Base-by-base conservation (phyloP, 371 early-diverging fungal species). In the Mucor plumbeus region DNA sequence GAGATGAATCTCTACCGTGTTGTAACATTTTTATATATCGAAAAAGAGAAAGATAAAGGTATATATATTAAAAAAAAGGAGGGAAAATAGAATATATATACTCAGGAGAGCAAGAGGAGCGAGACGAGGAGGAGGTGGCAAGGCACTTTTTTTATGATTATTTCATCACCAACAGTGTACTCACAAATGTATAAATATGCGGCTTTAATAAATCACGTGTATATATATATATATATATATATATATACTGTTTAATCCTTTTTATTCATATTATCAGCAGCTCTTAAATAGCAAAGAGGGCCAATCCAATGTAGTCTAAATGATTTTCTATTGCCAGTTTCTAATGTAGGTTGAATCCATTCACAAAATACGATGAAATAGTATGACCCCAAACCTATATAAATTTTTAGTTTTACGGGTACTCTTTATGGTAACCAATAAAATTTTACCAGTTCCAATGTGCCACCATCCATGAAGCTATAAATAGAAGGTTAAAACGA, bases 391-490 rank as follows among this genome's bases (percentile, higher is more conserved):
- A 81, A 59, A 5, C 72, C 78, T 80, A 68, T 35, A 15, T 17
- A 34, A 14, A 56, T 15, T 4, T 17, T 15, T 48, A 19, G 7
- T 26, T 21, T 7, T 59, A 26, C 3, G 26, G 26, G 14, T 19
- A 26, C 15, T 38, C 38, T 38, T 9, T 11, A 38, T 33, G 7
- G 31, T 26, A 34, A 61, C 34, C 55, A 55, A 55, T 55, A 13
- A n/a, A n/a, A 55, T 55, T 43, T 61, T 71, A 78, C 80, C 71
- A 61, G 82, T 81, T 17, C 77, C 76, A 62, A 93, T 83, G 73
- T 94, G 94, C 94, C 94, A 94, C 87, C 89, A 92, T 7, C 90
- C 90, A 70, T 94, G 94, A n/a, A 92, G 82, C 85, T 94, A 88
- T 54, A 85, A 78, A 43, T 66, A 58, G 64, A 47, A n/a, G 10